Evolutionary conservation across 2,329 filamentous ascomycete genomes (phyloP).

Genomic region (Xylariaceae sp.): DNA sequence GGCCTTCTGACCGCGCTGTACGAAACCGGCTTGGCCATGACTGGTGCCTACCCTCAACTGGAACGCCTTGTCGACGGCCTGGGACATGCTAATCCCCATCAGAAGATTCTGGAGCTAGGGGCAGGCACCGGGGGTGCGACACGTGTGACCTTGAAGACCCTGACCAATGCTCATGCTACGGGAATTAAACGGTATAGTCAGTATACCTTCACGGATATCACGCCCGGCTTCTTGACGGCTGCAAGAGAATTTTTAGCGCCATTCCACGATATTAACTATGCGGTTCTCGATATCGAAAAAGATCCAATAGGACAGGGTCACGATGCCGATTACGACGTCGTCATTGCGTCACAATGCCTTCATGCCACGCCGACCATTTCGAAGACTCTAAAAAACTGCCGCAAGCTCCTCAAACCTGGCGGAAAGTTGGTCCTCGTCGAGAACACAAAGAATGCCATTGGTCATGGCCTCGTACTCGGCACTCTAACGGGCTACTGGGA

Average conservation of each 20-base stretch:
- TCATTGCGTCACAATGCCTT: constrained; percentile 25
- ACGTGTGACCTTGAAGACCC: not conserved
- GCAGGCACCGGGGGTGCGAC: constrained; percentile 16
- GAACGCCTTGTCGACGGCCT: constrained; percentile 18
- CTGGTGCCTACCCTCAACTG: constrained; percentile 29
- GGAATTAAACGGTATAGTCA: constrained; percentile 22
- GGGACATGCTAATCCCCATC: constrained; percentile 20
- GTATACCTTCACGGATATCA: constrained; percentile 30
- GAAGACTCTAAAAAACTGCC: constrained; percentile 35
- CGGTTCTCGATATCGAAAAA: constrained; percentile 18
- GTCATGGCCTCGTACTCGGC: constrained; percentile 15
- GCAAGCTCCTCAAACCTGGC: constrained; percentile 38
- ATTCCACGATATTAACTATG: constrained; percentile 22
- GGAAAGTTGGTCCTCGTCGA: constrained; percentile 40
- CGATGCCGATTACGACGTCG: constrained; percentile 18
- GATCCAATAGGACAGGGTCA: constrained; percentile 18
- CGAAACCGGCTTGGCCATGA: constrained; percentile 25
- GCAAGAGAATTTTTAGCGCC: constrained; percentile 13
- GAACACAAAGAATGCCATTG: constrained; percentile 12
- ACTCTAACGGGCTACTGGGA: constrained; percentile 27
- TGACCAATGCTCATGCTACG: too few relatives aligned
- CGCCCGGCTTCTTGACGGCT: constrained; percentile 13
- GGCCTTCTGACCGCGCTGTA: constrained; percentile 30
- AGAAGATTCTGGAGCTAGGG: constrained; percentile 15
- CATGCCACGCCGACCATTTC: constrained; percentile 31